Conservation (phyloP, 257 asterid species). For the Nicotiana undulata region DNA sequence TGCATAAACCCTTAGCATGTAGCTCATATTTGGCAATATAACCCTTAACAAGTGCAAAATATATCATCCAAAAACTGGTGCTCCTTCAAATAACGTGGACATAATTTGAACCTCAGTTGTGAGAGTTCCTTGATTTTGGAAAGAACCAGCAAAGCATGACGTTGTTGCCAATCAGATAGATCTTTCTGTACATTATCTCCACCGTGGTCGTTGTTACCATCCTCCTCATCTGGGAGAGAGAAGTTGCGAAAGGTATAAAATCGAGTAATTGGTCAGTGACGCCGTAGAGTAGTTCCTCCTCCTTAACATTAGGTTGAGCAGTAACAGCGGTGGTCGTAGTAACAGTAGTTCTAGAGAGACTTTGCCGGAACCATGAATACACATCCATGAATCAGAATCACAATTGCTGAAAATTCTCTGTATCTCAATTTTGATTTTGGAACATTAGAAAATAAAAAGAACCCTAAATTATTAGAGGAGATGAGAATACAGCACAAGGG, state of each 20-base stretch:
- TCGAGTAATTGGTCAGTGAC: constrained; percentile 54
- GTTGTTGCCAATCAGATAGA: constrained; percentile 89
- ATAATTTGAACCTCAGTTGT: constrained; percentile 69
- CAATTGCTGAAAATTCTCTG: neutral
- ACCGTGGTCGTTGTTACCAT: constrained; percentile 5
- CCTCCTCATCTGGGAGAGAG: constrained; percentile 46
- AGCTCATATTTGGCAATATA: constrained; percentile 64
- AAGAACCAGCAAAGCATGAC: constrained; percentile 73
- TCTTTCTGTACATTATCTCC: constrained; percentile 40
- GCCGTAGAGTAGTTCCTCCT: constrained; percentile 41
- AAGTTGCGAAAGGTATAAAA: constrained; percentile 63
- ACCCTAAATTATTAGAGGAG: neutral
- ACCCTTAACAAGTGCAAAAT: constrained; percentile 63
- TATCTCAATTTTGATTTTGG: no score
- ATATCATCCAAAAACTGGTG: constrained; percentile 81
- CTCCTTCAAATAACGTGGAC: constrained; percentile 82
- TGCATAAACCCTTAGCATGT: constrained; percentile 40
- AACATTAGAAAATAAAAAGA: no score
- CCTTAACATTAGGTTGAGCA: neutral
- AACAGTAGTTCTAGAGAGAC: constrained; percentile 30
- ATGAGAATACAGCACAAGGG: neutral
- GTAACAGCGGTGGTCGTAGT: constrained; percentile 5
- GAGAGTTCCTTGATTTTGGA: constrained; percentile 83
- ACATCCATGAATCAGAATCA: constrained; percentile 37
- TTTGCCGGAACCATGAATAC: constrained; percentile 65